Percentiles rank a stretch among this genome's conserved stretches.
Conservation (phyloP, 2,329 filamentous ascomycete species). For the Aspergillus sclerotialis region DNA sequence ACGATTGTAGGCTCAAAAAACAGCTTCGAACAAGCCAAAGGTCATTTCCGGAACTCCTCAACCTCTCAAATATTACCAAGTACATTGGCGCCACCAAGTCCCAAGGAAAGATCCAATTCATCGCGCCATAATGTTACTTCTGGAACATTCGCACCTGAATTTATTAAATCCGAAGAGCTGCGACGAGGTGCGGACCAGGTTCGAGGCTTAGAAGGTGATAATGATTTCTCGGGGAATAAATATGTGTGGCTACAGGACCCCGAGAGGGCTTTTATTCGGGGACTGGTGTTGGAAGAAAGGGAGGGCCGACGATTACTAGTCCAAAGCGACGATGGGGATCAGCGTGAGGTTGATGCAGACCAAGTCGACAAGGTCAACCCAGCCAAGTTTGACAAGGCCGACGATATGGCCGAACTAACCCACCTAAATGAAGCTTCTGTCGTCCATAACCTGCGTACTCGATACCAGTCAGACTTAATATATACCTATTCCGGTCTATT, state of each 20-base stretch:
- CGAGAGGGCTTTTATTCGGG: slow-evolving; percentile 80
- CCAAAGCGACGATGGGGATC: slow-evolving; percentile 87
- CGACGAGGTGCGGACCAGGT: slow-evolving; percentile 50
- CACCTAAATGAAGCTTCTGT: slow-evolving; percentile 97
- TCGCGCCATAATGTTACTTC: slow-evolving; percentile 57
- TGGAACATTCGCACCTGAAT: slow-evolving; percentile 88
- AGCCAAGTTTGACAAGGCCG: slow-evolving; percentile 97
- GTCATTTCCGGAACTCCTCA: slow-evolving; percentile 65
- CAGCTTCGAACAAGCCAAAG: slow-evolving; percentile 33
- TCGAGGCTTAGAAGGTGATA: slow-evolving; percentile 84
- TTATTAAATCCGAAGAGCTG: slow-evolving; percentile 83
- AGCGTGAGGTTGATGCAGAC: slow-evolving; percentile 79
- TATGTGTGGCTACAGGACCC: slow-evolving; percentile 96
- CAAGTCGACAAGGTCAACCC: slow-evolving; percentile 98
- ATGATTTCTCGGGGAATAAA: slow-evolving; percentile 96
- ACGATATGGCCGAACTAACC: slow-evolving; percentile 98
- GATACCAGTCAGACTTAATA: slow-evolving; percentile 93
- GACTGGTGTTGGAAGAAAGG: slow-evolving; percentile 81
- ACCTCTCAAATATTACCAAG: slow-evolving; percentile 50
- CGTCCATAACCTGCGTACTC: slow-evolving; percentile 90
- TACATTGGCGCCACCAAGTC: slow-evolving; percentile 32
- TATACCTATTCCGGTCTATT: slow-evolving; percentile 98
- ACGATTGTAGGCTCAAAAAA: slow-evolving; percentile 60
- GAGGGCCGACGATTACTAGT: slow-evolving; percentile 65
- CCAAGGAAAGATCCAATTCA: slow-evolving; percentile 54